Evolutionary conservation across 139 green algal genomes (phyloP), one percentile per base, ranked within the genome.

Genomic region (Tetradesmus lagerheimii): DNA sequence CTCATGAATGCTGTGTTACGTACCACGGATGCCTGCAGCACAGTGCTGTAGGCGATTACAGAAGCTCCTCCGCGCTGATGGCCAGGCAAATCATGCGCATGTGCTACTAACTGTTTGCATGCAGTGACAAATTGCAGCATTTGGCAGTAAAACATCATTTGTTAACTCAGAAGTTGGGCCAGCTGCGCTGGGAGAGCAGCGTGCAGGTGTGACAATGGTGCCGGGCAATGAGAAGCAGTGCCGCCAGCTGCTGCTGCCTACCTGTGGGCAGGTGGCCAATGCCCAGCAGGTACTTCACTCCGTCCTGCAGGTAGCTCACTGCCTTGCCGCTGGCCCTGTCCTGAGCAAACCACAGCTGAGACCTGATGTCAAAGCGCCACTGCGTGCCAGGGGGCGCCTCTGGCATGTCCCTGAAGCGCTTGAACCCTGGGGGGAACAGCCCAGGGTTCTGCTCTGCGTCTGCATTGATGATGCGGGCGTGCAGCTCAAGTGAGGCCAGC

Each of bases 281-380:
- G 31, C 86, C 86, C 18, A 90, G 45, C 43, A 90, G 43, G 53
- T 90, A 90, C 78, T 90, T 90, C 12, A 83, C 31, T 4, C 86
- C 86, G 37, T 84, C 53, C 29, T 20, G 18, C 76, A 90, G 50
- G 15, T 85, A 47, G 29, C 43, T 47, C 31, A 75, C 35, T 12
- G 25, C 43, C 27, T 86, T 90, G 16, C 23, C 31, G 5, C 23
- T 76, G 34, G 4, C 41, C 1, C 8, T 66, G 76, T 90, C 43
- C 16, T 75, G 37, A 27, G 86, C 75, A n/a, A 35, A 78, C 86
- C 86, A 90, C 27, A 39, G 37, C 50, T 90, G 86, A 25, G 37
- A 50, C 53, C 75, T 43, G 34, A 71, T 78, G 76, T 90, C 76
- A 75, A 83, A 90, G 0, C 41, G 29, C 86, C 86, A 90, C 11